phyloP scores from a whole-genome alignment of 345 rosid species.

The Punica granatum region DNA sequence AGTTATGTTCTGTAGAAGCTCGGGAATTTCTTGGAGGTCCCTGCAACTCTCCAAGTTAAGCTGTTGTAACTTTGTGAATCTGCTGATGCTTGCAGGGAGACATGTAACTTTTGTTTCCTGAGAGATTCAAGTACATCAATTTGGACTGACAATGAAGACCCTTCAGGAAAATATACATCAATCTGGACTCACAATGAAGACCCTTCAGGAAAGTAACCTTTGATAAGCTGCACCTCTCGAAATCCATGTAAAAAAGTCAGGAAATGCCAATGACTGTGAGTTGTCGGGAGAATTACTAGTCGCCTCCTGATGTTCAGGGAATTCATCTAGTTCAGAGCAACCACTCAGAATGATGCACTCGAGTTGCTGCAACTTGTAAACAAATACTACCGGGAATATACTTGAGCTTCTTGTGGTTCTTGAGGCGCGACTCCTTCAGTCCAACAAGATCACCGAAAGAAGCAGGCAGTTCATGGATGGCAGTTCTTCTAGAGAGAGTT shows the following conservation, averaged over 20 bases:
- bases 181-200: neutral
- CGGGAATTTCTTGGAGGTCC: constrained; percentile 5
- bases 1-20: neutral
- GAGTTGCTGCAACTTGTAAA: constrained; percentile 3
- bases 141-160: neutral
- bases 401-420: neutral
- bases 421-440: neutral
- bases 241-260: neutral
- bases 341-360: neutral
- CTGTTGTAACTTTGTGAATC: neutral
- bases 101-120: neutral
- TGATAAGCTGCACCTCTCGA: constrained; percentile 7
- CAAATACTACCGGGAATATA: constrained; percentile 9
- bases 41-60: constrained; percentile 5
- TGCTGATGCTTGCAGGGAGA: neutral
- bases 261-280: neutral
- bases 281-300: neutral
- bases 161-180: neutral
- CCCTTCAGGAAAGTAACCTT: constrained; percentile 7
- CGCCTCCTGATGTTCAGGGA: neutral
- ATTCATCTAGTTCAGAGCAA: constrained; percentile 1
- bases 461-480: constrained; percentile 11
- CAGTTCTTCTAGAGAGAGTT: constrained; percentile 4
- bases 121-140: constrained; percentile 1
- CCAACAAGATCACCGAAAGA: neutral